Base-by-base conservation (phyloP, 2,329 filamentous ascomycete genomes). In the Fusarium oxysporum region DNA sequence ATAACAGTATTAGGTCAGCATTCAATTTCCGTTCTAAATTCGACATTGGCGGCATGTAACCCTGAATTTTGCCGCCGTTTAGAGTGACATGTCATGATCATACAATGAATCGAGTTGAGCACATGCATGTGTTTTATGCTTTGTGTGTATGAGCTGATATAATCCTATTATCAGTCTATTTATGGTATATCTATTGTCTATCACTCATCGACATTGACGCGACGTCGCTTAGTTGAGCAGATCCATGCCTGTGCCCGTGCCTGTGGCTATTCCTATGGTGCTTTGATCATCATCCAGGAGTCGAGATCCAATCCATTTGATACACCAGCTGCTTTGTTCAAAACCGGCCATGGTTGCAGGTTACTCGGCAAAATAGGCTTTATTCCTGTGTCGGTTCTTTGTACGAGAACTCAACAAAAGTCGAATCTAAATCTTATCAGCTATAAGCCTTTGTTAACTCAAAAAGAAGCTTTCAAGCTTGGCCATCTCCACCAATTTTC, bases 391-490 rank as follows among this genome's bases (percentile, higher is more conserved):
- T 16, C 28, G 33, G 21, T 50, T 43, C 33, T 47, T 25, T 41
- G 30, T 35, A 30, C 16, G 23, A 50, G 37, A 62, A 62, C 35
- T 38, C 40, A 45, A 38, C 21, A 58, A 58, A 54, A 23, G 47
- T 16, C 23, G 37, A 65, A 65, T 32, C 23, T 28, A 38, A 65
- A 57, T 32, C 48, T 65, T 64, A 45, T 50, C 41, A 37, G 23
- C 32, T 2, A 43, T n/a, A 57, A 61, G 7, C 37, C 50, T 53
- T 65, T 58, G 37, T 38, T 23, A 35, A 57, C 41, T 45, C 43
- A 56, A 47, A 63, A 73, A 62, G 68, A 62, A 74, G 66, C 59
- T 44, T 57, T 59, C 51, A 47, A 63, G 48, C 45, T 45, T 64
- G 25, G 12, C 43, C 37, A 71, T 68, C 62, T 57, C 70, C 67